A percentile compares a stretch with the other conserved stretches of the same genome.
phyloP scores from a whole-genome alignment of 257 asterid genomes.

The Nicotiana paniculata region DNA sequence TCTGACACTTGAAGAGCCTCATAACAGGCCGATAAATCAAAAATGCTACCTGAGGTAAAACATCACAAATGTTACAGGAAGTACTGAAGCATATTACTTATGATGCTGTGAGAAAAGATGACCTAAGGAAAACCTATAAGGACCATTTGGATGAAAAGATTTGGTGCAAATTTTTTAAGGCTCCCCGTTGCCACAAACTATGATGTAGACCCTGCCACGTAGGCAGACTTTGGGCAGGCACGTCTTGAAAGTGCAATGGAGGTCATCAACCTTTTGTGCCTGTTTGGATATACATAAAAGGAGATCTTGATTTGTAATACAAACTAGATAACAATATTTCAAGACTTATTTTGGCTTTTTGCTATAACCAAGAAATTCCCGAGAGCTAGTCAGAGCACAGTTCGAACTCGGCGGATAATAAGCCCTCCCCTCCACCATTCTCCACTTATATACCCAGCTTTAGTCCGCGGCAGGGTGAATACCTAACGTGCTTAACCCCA shows the following conservation, averaged over 20 bases:
- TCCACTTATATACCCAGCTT: neutral
- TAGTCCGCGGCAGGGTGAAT: neutral
- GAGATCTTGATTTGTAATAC: neutral
- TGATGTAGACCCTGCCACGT: neutral
- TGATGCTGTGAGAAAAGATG: neutral
- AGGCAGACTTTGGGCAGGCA: neutral
- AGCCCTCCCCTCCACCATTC: neutral
- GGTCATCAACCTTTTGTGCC: neutral
- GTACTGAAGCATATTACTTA: conserved; percentile 1
- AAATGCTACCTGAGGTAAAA: conserved; percentile 74
- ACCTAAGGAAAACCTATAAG: neutral
- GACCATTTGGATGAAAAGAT: neutral
- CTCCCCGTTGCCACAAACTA: neutral
- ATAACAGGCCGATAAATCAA: conserved; percentile 92
- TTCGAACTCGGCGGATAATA: neutral
- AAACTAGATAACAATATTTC: neutral
- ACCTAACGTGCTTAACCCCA: neutral
- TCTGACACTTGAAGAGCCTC: conserved; percentile 85
- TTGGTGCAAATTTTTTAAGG: neutral
- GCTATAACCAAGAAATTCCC: neutral
- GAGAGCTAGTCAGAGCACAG: neutral
- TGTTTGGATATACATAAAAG: neutral
- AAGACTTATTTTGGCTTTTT: neutral
- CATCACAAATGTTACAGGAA: conserved; percentile 4
- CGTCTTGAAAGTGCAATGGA: neutral